These are phyloP conservation scores for Coemansia sp. DNA, from an alignment of 192 early-diverging fungal species.

Conservation along the genomic window DNA sequence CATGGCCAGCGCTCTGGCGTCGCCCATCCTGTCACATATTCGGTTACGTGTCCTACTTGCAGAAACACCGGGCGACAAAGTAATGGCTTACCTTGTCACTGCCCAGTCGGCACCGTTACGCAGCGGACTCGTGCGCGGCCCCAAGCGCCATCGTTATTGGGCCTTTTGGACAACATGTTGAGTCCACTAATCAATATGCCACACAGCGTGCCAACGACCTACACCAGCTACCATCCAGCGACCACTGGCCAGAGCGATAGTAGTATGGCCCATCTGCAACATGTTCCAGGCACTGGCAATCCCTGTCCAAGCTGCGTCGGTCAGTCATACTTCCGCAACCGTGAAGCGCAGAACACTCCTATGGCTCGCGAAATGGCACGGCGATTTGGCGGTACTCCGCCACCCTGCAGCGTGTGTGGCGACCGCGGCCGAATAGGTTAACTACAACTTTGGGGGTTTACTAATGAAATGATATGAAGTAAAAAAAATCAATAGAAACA, in stretches of 20 bases:
- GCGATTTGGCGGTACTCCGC: slow-evolving; percentile 25
- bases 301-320: slow-evolving; percentile 45
- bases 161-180: slow-evolving; percentile 36
- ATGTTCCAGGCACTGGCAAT: slow-evolving; percentile 37
- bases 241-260: neutral
- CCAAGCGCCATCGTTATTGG: slow-evolving; percentile 32
- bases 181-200: slow-evolving; percentile 12
- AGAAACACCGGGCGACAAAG: slow-evolving; percentile 36
- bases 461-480: neutral
- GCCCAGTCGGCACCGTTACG: slow-evolving; percentile 23
- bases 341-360: slow-evolving; percentile 8
- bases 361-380: slow-evolving; percentile 25
- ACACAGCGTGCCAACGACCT: neutral
- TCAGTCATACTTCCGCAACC: slow-evolving; percentile 41
- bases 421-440: slow-evolving; percentile 34
- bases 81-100: slow-evolving; percentile 27
- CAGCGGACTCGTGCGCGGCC: slow-evolving; percentile 16
- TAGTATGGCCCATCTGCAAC: slow-evolving; percentile 7
- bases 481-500: slow-evolving; percentile 1
- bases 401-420: slow-evolving; percentile 36
- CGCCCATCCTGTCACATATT: slow-evolving; percentile 7
- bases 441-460: neutral
- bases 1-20: neutral
- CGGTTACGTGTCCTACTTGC: slow-evolving; percentile 23
- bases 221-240: neutral